phyloP scores from a whole-genome alignment of 306 rosid species.

The Inga laurina region DNA sequence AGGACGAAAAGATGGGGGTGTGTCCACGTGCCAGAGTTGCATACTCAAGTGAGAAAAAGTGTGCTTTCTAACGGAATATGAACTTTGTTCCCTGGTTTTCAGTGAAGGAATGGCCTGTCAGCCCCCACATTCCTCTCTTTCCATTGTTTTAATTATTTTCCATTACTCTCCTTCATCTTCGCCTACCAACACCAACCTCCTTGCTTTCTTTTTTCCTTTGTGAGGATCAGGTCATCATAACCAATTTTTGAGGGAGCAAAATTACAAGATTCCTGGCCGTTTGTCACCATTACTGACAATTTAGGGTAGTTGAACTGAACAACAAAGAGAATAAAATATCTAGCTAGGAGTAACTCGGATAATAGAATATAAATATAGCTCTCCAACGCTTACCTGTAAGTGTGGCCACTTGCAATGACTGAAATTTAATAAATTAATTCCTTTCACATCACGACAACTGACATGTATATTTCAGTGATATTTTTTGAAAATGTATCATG shows the following conservation, averaged over 20 bases:
- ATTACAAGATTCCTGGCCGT: slow-evolving; percentile 68
- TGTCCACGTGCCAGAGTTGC: slow-evolving; percentile 49
- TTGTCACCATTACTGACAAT: slow-evolving; percentile 58
- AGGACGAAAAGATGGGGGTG: slow-evolving; percentile 43
- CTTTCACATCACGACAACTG: background rate
- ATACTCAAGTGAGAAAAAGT: slow-evolving; percentile 43
- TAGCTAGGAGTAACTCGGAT: slow-evolving; percentile 29
- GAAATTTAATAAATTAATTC: background rate
- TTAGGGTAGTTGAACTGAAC: slow-evolving; percentile 34
- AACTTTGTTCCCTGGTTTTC: slow-evolving; percentile 70
- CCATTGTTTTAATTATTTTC: slow-evolving; percentile 10
- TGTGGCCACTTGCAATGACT: background rate
- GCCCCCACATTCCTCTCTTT: slow-evolving; percentile 68
- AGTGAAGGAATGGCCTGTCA: slow-evolving; percentile 56
- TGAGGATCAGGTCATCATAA: slow-evolving; percentile 33
- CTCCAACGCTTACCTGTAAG: slow-evolving; percentile 50
- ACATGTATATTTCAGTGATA: background rate
- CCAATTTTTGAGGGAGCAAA: slow-evolving; percentile 50
- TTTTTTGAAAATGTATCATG: background rate
- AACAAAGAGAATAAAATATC: slow-evolving; percentile 46
- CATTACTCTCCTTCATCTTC: background rate
- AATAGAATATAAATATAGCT: slow-evolving; percentile 35
- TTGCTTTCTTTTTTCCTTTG: slow-evolving; percentile 19
- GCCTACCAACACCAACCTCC: slow-evolving; percentile 40
- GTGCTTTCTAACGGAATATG: slow-evolving; percentile 31